A percentile compares a stretch with the other conserved stretches of the same genome.
Conservation (phyloP, 176 grass and related monocot genomes). For the Raddia distichophylla region DNA sequence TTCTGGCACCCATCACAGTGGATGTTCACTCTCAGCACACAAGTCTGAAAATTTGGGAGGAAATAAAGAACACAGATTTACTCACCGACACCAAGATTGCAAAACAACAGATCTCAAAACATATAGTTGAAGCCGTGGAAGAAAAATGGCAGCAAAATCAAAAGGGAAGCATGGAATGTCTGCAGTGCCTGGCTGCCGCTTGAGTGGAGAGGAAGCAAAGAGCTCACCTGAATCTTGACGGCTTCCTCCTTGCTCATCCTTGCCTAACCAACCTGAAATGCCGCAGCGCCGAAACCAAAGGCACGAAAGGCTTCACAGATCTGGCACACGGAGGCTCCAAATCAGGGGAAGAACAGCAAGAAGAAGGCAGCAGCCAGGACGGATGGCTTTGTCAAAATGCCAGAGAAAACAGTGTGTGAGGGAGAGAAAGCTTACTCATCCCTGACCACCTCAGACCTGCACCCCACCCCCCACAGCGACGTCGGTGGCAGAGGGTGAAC, state of each 20-base stretch:
- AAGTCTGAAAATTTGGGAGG: slow-evolving; percentile 53
- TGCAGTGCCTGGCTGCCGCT: not conserved
- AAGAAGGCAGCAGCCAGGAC: not conserved
- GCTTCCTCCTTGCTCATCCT: slow-evolving; percentile 62
- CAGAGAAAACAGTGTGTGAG: slow-evolving; percentile 14
- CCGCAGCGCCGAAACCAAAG: slow-evolving; percentile 1
- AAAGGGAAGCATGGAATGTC: not conserved
- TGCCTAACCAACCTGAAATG: slow-evolving; percentile 33
- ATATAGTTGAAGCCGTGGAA: slow-evolving; percentile 8
- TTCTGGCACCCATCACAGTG: slow-evolving; percentile 70
- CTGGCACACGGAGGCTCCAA: slow-evolving; percentile 43
- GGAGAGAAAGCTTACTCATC: not conserved
- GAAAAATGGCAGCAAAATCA: slow-evolving; percentile 40
- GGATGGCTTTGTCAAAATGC: not conserved
- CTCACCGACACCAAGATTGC: slow-evolving; percentile 15
- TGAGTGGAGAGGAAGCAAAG: slow-evolving; percentile 30
- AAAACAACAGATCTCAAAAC: slow-evolving; percentile 4
- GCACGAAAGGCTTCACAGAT: slow-evolving; percentile 48
- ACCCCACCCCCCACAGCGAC: not conserved
- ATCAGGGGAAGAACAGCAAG: slow-evolving; percentile 44
- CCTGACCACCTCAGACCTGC: not conserved
- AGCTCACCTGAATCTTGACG: slow-evolving; percentile 60
- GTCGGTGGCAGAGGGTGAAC: not conserved
- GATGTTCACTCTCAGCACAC: slow-evolving; percentile 76
- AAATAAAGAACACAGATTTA: slow-evolving; percentile 22